Evolutionary conservation across 805 yeast genomes (phyloP), one percentile per base, ranked within the genome.

Genomic region (Saturnispora dispora): DNA sequence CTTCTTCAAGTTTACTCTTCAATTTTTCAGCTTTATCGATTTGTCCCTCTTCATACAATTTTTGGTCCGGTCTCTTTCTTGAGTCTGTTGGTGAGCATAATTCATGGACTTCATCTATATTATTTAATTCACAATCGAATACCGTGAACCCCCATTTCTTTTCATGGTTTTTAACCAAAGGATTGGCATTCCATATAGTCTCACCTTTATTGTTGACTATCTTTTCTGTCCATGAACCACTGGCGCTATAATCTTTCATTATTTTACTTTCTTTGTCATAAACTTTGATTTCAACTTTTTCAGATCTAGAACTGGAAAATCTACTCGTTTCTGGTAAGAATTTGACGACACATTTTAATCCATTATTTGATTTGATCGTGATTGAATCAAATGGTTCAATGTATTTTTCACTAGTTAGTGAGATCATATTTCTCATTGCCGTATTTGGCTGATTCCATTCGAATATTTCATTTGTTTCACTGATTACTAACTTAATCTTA

Each of bases 11-110:
- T 36, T 74, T 68, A 39, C 79, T 64, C 63, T 93, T 93, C 55
- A 79, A 56, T 1, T 55, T 59, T 63, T 91, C 97, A 0, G 98
- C 96, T 49, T 72, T 67, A 20, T 80, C 87, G 10, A 83, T 68
- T 22, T 80, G 71, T 2, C 89, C 93, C 17, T 75, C 63, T 62
- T 88, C 95, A 58, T 88, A 88, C 2, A 71, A 66, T 43, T 77
- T 71, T 61, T 88, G 79, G 64, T 93, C 99, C 0, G 97, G 98
- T 62, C 99, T 77, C 44, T 82, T 67, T 61, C 99, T 78, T 7
- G 96, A 85, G 64, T 93, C 99, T 0, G 93, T 87, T 3, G 90
- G 90, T 5, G 97, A 84, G 39, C 90, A 58, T 2, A 71, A 84
- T 28, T 74, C 55, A 62, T 91, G 97, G 13, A 91, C 67, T 3